Percentiles rank a stretch among this genome's conserved stretches.
Conservation (phyloP, 148 eudicot species). For the Amaranthus palmeri region DNA sequence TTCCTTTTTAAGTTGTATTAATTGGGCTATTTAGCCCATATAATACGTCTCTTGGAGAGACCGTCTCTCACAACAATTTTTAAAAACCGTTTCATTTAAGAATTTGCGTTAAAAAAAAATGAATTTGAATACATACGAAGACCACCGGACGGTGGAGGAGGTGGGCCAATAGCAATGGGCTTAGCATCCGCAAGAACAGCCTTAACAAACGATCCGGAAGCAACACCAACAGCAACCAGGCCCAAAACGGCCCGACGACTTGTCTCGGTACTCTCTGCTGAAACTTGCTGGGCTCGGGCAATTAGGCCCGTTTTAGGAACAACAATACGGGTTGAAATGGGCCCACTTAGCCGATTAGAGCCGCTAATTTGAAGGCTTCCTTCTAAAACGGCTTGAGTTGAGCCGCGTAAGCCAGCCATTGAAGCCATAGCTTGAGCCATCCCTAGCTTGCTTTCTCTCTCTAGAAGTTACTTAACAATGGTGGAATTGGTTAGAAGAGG, state of each 20-base stretch:
- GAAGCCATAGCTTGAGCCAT: constrained; percentile 94
- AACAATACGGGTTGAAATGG: constrained; percentile 34
- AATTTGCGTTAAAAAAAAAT: no score
- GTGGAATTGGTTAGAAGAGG: neutral
- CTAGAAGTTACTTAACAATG: neutral
- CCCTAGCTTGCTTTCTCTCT: neutral
- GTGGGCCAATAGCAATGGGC: constrained; percentile 72
- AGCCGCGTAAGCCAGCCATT: constrained; percentile 64
- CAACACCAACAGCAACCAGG: constrained; percentile 72
- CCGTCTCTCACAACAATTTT: no score
- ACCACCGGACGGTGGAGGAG: constrained; percentile 96
- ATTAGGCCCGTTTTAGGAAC: constrained; percentile 30
- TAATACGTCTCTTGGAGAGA: no score
- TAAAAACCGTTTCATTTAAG: no score
- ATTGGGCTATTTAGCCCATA: no score
- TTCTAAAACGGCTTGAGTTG: constrained; percentile 63
- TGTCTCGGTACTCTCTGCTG: constrained; percentile 42
- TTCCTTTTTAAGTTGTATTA: no score
- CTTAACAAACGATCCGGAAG: constrained; percentile 53
- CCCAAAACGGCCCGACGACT: constrained; percentile 80
- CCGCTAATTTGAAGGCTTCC: constrained; percentile 66
- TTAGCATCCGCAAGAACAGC: constrained; percentile 77
- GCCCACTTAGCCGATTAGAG: constrained; percentile 37
- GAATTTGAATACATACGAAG: constrained; percentile 49
- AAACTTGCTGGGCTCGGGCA: constrained; percentile 56